Base-by-base conservation (phyloP, 2,329 filamentous ascomycete genomes). In the Trichoderma aggressivum region DNA sequence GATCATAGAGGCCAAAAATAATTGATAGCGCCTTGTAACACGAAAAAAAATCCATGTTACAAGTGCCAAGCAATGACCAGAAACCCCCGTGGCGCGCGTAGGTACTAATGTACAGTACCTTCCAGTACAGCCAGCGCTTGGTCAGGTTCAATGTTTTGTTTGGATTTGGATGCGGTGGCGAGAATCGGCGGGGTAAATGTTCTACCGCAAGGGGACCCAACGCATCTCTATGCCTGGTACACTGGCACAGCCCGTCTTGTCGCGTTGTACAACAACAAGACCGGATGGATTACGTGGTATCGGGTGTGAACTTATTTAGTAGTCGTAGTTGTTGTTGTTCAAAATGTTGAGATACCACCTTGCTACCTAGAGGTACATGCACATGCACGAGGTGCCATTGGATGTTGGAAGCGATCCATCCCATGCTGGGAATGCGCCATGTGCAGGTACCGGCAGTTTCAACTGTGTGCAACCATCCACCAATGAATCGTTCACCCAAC, bases 151-250 rank as follows among this genome's bases (percentile, higher is more conserved):
- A 24, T 50, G 43, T 24, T 50, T 53, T 53, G 47, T 53, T 24
- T 50, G n/a, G 43, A 11, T 50, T 50, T 53, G 21, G 21, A 53
- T 24, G 21, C 47, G 14, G 36, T 47, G 64, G 64, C 64, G 55
- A 67, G 39, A 24, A 32, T 24, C 64, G 64, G 64, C 64, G 64
- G 55, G 64, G 64, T 67, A 68, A 68, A 68, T 28, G 34, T 47
- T 68, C 34, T 68, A 47, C 64, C 64, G 64, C 55, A 50, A 50
- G 55, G 64, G 26, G 55, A 59, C 18, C 30, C 34, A 28, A 18
- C n/a, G n/a, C n/a, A n/a, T n/a, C n/a, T n/a, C n/a, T n/a, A n/a
- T n/a, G n/a, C n/a, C n/a, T n/a, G n/a, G n/a, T n/a, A 26, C 59
- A 34, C 24, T 12, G 32, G 34, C 59, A 61, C 63, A 56, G 63